Evolutionary conservation across 768 basidiomycete species (phyloP).

Genomic region (Leccinum fibrillosum): DNA sequence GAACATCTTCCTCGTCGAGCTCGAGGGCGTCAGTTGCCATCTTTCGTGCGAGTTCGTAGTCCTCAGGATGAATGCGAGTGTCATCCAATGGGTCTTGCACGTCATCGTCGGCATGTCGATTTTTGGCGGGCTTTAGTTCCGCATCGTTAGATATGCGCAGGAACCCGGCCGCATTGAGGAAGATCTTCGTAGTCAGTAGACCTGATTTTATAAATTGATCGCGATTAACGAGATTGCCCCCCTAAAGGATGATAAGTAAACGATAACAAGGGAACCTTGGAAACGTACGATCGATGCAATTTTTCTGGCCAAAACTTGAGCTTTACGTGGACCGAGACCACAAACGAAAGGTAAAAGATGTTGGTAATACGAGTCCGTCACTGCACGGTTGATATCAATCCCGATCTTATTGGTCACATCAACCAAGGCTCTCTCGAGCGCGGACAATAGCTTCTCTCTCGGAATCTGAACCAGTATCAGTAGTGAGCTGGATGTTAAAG

Average conservation of each 20-base stretch:
- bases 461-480: slow-evolving; percentile 58
- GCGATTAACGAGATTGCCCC: slow-evolving; percentile 82
- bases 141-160: slow-evolving; percentile 78
- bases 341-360: slow-evolving; percentile 86
- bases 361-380: slow-evolving; percentile 85
- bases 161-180: slow-evolving; percentile 91
- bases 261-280: neutral
- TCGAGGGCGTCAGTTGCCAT: slow-evolving; percentile 98
- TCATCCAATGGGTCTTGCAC: slow-evolving; percentile 87
- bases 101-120: slow-evolving; percentile 59
- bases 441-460: slow-evolving; percentile 73
- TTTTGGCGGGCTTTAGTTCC: slow-evolving; percentile 59
- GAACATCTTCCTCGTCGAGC: slow-evolving; percentile 95
- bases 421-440: slow-evolving; percentile 84
- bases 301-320: slow-evolving; percentile 77
- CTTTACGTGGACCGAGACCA: slow-evolving; percentile 94
- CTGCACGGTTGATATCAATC: slow-evolving; percentile 93
- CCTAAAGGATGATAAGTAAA: slow-evolving; percentile 43
- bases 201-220: slow-evolving; percentile 82
- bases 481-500: neutral
- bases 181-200: slow-evolving; percentile 81
- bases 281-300: slow-evolving; percentile 68
- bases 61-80: slow-evolving; percentile 95
- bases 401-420: slow-evolving; percentile 91
- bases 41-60: slow-evolving; percentile 96